Base-by-base conservation (phyloP, 1,139 yeast species). In the Zygosaccharomyces sapae region DNA sequence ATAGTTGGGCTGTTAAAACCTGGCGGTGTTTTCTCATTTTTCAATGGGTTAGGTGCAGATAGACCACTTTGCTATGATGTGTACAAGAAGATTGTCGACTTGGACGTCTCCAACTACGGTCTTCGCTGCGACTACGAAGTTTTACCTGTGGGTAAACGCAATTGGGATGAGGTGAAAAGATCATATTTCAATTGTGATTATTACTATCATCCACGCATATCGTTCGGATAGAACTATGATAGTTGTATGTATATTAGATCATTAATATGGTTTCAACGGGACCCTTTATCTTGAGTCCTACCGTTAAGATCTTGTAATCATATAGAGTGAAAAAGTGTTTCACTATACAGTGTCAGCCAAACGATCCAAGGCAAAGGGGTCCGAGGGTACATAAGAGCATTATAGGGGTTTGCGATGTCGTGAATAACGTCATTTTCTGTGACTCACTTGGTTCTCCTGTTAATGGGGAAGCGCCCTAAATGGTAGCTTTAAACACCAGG, bases 11-110 rank as follows among this genome's bases (percentile, higher is more conserved):
- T 90, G 44, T 69, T 90, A 54, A 84, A 85, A 63, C 89, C 95
- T 1, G 77, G 78, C 35, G 95, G 95, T 4, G 76, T 81, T 0
- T 89, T 90, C 55, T 87, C 96, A 1, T 90, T 88, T 64, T 90
- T 90, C 73, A 90, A 90, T 60, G 97, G 97, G 0, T 74, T 90
- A 33, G 97, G 97, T n/a, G 97, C 97, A 5, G 97, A 90, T 60
- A 75, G 97, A 60, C 81, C 85, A 62, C 78, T 89, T 8, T 79
- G 90, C 50, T 90, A 90, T 66, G 96, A 90, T 59, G 97, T 90
- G n/a, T 90, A 90, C 71, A 82, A 80, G 62, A 77, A 80, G 58
- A 81, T 90, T 52, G 95, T 87, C 5, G 87, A 83, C 55, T 69
- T 87, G 48, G 97, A 90, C 64, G 73, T 90, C 56, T 72, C 73